Base-by-base conservation (phyloP, 192 early-diverging fungal genomes). In the Coemansia sp. region DNA sequence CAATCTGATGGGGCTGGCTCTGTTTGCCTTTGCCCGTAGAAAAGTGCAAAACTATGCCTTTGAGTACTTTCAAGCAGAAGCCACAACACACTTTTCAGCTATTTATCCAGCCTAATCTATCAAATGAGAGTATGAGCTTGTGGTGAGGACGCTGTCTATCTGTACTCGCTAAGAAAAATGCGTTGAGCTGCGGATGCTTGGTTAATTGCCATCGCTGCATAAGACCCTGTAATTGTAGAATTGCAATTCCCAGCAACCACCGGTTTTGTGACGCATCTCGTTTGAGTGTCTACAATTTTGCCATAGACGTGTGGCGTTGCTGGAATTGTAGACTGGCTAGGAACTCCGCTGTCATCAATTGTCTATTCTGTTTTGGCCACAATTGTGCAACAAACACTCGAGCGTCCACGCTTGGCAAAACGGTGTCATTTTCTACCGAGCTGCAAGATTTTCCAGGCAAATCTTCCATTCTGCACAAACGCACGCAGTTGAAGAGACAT, bases 351-450 rank as follows among this genome's bases (percentile, higher is more conserved):
- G 48, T 12, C 48, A 28, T 21, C 6, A 49, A 50, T 29, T 29
- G 48, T 22, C 22, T 23, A 50, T 50, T 50, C 14, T 50, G 28
- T 50, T 28, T 50, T 50, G 48, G 5, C 25, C 16, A 28, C 48
- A 50, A 50, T 50, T 50, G 48, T 50, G 22, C 16, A 50, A 50
- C 48, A 50, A 29, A 23, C 27, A 50, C 14, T 16, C 22, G 27
- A 3, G 5, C 27, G 11, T 50, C 28, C 28, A 4, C 25, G 27
- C 25, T 50, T 50, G 48, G 25, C 48, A 50, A 29, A 48, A 48
- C 5, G 24, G 12, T 50, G 47, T 28, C 22, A 49, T 6, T 50
- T 50, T 50, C 48, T 50, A 50, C 48, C 48, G 48, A 50, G 48
- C 28, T 11, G 28, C 28, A 5, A 50, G 24, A 25, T 21, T 57